These are phyloP conservation scores for Labyrinthula sp. DNA, from an alignment of 352 stramenopile species.

Conservation along the genomic window DNA sequence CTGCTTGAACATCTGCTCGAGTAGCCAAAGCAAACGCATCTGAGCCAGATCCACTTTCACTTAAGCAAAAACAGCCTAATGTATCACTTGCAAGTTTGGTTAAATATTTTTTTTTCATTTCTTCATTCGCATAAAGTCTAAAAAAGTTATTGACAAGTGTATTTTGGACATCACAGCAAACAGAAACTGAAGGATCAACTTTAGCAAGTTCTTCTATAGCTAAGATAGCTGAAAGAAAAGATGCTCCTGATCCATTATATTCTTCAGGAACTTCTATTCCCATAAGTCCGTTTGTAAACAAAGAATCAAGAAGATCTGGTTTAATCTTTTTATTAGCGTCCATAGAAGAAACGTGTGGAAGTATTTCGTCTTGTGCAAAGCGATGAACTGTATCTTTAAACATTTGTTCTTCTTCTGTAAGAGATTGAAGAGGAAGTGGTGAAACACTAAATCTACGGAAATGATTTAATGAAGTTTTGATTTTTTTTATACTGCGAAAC, in stretches of 20 bases:
- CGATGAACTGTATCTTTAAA: constrained; percentile 41
- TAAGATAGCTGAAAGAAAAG: constrained; percentile 76
- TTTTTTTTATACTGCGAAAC: too few species aligned
- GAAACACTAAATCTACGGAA: too few species aligned
- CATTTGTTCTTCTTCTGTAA: constrained; percentile 26
- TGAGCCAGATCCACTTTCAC: constrained; percentile 67
- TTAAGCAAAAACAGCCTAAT: constrained; percentile 81
- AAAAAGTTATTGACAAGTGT: constrained; percentile 85
- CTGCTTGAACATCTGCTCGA: constrained; percentile 50
- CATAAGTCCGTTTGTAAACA: constrained; percentile 79
- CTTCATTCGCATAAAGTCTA: constrained; percentile 46
- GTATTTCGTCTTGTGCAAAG: constrained; percentile 58
- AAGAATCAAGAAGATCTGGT: constrained; percentile 54
- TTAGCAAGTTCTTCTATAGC: constrained; percentile 86
- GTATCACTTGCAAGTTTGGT: constrained; percentile 60
- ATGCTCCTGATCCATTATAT: constrained; percentile 66
- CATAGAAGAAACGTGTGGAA: constrained; percentile 67
- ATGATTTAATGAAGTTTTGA: too few species aligned
- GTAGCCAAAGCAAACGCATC: constrained; percentile 87
- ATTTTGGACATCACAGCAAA: constrained; percentile 83
- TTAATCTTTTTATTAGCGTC: constrained; percentile 65
- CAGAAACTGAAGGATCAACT: constrained; percentile 72
- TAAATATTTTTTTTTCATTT: constrained; percentile 57
- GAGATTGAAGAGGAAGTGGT: constrained; percentile 12
- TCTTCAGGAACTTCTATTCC: constrained; percentile 79